These are phyloP conservation scores for Jatropha podagrica DNA, from an alignment of 441 rosid species.

Conservation along the genomic window DNA sequence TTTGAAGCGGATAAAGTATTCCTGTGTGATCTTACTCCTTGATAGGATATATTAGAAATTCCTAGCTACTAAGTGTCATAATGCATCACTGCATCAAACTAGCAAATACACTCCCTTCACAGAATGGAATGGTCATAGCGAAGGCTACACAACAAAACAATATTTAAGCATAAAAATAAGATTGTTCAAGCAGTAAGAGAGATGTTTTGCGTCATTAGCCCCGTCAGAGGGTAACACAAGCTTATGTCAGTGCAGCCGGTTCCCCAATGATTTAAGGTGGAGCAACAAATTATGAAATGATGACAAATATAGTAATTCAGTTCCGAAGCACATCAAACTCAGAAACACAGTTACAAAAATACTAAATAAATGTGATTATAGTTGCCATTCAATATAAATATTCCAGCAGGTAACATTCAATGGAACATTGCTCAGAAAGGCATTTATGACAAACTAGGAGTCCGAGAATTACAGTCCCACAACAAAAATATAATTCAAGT, in stretches of 20 bases:
- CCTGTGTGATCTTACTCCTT: not conserved
- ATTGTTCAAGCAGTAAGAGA: not conserved
- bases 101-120: not conserved
- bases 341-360: not conserved
- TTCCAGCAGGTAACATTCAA: not conserved
- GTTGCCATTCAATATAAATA: not conserved
- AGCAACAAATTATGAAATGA: not conserved
- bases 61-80: not conserved
- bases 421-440: not conserved
- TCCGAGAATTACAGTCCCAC: not conserved
- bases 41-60: not conserved
- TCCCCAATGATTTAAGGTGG: not conserved
- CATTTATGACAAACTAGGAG: not conserved
- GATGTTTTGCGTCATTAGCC: too few species aligned
- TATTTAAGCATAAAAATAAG: not conserved
- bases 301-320: not conserved
- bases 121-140: not conserved
- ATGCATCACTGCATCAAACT: not conserved
- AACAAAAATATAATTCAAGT: not conserved
- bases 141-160: not conserved
- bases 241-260: not conserved
- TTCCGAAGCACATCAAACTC: not conserved
- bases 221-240: not conserved
- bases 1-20: not conserved
- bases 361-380: not conserved